Percentiles rank a stretch among this genome's conserved stretches.
Conservation (phyloP, 495 filamentous ascomycete species). For the Neurospora sp. region DNA sequence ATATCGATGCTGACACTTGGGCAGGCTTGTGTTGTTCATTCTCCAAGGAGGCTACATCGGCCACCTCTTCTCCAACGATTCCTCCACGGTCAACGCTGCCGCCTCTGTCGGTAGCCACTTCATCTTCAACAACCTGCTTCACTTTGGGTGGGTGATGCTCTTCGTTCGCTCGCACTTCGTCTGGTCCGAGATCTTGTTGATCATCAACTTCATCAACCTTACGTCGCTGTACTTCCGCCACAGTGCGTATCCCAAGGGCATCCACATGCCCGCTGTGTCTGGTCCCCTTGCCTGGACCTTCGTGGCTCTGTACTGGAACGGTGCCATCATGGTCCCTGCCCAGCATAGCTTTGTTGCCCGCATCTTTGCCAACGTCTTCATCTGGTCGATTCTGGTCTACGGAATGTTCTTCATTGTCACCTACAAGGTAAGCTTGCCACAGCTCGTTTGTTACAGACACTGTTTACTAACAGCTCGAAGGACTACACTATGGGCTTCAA, state of each 20-base stretch:
- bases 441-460: neutral
- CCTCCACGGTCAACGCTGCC: slow-evolving; percentile 51
- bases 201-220: slow-evolving; percentile 75
- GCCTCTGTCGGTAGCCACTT: slow-evolving; percentile 74
- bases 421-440: slow-evolving; percentile 41
- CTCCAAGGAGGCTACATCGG: slow-evolving; percentile 66
- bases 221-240: slow-evolving; percentile 70
- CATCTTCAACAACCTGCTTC: slow-evolving; percentile 72
- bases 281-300: slow-evolving; percentile 78
- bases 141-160: slow-evolving; percentile 69
- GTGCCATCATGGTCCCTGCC: slow-evolving; percentile 62
- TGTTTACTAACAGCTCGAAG: slow-evolving; percentile 13
- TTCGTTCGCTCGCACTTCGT: slow-evolving; percentile 65
- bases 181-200: slow-evolving; percentile 63
- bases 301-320: slow-evolving; percentile 78
- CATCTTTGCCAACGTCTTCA: slow-evolving; percentile 73
- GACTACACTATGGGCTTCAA: slow-evolving; percentile 79
- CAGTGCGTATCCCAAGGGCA: slow-evolving; percentile 50
- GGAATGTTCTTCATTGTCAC: slow-evolving; percentile 59
- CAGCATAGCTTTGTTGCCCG: slow-evolving; percentile 47
- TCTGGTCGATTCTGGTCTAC: slow-evolving; percentile 70
- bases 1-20: neutral
- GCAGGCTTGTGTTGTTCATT: slow-evolving; percentile 63
- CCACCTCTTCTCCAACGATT: slow-evolving; percentile 60
- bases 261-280: slow-evolving; percentile 64